Conservation (phyloP, 768 basidiomycete species). For the Suillus tomentosus region DNA sequence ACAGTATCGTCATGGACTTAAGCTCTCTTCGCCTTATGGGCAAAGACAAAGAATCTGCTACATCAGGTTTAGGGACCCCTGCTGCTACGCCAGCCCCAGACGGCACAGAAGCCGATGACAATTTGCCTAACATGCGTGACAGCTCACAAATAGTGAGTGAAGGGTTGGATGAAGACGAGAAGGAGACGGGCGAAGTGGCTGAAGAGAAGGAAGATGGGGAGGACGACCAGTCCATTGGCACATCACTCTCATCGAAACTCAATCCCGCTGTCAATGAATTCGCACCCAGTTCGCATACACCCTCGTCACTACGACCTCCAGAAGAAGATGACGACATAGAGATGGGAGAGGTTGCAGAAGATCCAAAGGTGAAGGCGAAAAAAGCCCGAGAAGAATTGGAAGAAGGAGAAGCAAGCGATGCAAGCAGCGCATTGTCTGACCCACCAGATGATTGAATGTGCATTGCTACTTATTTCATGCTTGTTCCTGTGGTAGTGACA, state of each 20-base stretch:
- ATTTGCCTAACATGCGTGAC: conserved; percentile 15
- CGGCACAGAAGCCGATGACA: conserved; percentile 24
- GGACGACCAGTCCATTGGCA: conserved; percentile 35
- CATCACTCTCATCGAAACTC: conserved; percentile 29
- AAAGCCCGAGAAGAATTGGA: conserved; percentile 73
- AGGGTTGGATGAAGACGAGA: conserved; percentile 38
- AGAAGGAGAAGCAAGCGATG: conserved; percentile 85
- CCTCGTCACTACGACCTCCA: conserved; percentile 28
- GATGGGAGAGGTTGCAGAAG: conserved; percentile 89
- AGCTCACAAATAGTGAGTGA: conserved; percentile 19
- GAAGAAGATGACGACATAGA: conserved; percentile 71
- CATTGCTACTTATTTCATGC: conserved; percentile 16
- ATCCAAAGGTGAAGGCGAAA: conserved; percentile 49
- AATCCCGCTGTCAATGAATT: conserved; percentile 37
- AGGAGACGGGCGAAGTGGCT: conserved; percentile 44
- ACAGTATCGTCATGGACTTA: conserved; percentile 64
- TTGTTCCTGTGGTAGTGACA: conserved; percentile 26
- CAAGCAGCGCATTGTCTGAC: conserved; percentile 76
- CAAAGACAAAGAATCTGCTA: conserved; percentile 57
- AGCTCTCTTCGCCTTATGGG: conserved; percentile 63
- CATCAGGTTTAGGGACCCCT: conserved; percentile 42
- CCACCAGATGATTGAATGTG: conserved; percentile 57
- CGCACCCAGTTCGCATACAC: conserved; percentile 33
- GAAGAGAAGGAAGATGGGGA: conserved; percentile 42
- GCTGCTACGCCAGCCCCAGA: conserved; percentile 55